These are phyloP conservation scores for Dioscorea cayenensis DNA, from an alignment of 116 monocot genomes.

Conservation along the genomic window DNA sequence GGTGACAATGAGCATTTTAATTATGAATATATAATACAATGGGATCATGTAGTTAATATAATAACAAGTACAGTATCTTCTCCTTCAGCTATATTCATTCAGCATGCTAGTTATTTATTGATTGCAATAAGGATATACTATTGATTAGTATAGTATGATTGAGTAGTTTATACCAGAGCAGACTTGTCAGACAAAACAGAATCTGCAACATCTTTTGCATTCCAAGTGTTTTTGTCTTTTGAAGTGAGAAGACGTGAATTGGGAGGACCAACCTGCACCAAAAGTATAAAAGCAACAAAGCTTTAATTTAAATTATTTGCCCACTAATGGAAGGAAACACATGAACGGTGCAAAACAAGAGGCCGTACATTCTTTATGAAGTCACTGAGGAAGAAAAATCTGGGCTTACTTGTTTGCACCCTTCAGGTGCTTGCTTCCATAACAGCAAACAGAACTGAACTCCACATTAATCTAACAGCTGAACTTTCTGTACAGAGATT, in stretches of 20 bases:
- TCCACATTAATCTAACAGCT: background rate
- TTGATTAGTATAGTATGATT: background rate
- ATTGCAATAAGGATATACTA: too few species aligned
- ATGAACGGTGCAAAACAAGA: constrained; percentile 2
- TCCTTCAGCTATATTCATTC: too few species aligned
- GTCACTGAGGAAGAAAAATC: background rate
- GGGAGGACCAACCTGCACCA: constrained; percentile 90
- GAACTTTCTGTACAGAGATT: constrained; percentile 3
- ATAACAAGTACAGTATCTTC: too few species aligned
- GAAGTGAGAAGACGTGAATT: constrained; percentile 65
- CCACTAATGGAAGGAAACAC: constrained; percentile 2
- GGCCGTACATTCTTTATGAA: background rate
- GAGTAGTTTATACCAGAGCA: constrained; percentile 57
- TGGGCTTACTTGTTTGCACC: background rate
- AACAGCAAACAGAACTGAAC: background rate
- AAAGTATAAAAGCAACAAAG: constrained; percentile 6
- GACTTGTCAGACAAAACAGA: constrained; percentile 89
- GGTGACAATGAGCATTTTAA: too few species aligned
- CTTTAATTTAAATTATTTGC: background rate
- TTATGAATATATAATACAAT: too few species aligned
- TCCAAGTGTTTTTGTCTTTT: constrained; percentile 73
- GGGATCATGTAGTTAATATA: too few species aligned
- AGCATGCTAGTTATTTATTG: too few species aligned
- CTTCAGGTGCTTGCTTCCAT: constrained; percentile 6
- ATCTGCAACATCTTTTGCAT: constrained; percentile 91